These are phyloP conservation scores for Mucor indicus DNA, from an alignment of 371 early-diverging fungal genomes.

Conservation along the genomic window DNA sequence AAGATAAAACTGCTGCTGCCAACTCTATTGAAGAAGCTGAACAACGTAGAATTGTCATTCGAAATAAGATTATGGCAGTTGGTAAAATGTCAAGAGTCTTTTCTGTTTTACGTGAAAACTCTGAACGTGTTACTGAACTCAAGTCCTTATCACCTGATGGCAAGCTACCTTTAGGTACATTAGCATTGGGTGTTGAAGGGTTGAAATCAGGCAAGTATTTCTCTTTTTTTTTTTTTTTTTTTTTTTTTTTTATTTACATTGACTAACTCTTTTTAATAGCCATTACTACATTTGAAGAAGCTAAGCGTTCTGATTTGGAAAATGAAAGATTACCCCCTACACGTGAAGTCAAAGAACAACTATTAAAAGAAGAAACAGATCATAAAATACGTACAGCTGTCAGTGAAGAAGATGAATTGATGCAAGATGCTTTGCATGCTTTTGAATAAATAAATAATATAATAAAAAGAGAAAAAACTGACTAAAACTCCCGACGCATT, in stretches of 20 bases:
- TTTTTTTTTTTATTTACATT: too few relatives aligned
- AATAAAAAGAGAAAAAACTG: neutral
- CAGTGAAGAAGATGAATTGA: constrained; percentile 40
- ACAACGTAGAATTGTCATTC: constrained; percentile 71
- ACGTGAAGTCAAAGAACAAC: constrained; percentile 49
- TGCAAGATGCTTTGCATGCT: constrained; percentile 45
- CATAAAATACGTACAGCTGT: constrained; percentile 48
- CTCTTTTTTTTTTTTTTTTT: too few relatives aligned
- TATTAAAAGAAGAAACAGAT: constrained; percentile 50
- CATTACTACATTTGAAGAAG: constrained; percentile 90
- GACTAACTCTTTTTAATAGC: constrained; percentile 34
- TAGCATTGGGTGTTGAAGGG: constrained; percentile 90
- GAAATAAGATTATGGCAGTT: constrained; percentile 90
- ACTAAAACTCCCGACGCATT: neutral
- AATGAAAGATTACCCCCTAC: constrained; percentile 93
- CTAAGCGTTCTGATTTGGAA: constrained; percentile 80
- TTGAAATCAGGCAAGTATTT: constrained; percentile 78
- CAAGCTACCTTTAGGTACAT: constrained; percentile 77
- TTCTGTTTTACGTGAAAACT: constrained; percentile 84
- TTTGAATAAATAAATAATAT: constrained; percentile 15
- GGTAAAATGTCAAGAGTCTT: constrained; percentile 89
- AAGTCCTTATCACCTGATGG: constrained; percentile 85
- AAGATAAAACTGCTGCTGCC: neutral
- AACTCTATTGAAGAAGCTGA: constrained; percentile 48
- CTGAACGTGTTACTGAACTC: constrained; percentile 89